Evolutionary conservation across 2,329 filamentous ascomycete species (phyloP).

Genomic region (Xylariales sp.): DNA sequence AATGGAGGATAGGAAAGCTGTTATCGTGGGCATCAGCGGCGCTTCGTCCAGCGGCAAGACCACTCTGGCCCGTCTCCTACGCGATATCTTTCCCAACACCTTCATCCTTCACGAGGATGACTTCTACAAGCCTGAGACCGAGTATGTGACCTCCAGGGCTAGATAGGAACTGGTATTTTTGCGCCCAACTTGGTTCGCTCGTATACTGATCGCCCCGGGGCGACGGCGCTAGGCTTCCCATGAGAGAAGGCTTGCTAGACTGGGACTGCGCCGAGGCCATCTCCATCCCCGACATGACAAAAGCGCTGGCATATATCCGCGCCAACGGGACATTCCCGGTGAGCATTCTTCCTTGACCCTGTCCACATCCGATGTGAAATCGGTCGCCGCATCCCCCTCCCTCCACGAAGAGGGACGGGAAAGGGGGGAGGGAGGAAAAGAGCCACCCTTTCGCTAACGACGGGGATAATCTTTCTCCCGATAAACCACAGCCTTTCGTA

Average conservation of each 20-base stretch:
- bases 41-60: conserved; percentile 94
- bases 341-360: no score
- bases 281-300: conserved; percentile 63
- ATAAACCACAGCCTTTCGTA: conserved; percentile 42
- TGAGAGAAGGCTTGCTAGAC: conserved; percentile 63
- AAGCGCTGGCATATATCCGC: conserved; percentile 67
- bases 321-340: conserved; percentile 62
- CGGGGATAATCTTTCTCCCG: no score
- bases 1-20: conserved; percentile 34
- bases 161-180: no score
- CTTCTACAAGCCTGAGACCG: conserved; percentile 79
- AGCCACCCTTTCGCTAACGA: no score
- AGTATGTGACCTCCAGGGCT: conserved; percentile 35
- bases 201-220: neutral
- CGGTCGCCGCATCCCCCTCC: no score
- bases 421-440: no score
- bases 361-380: no score
- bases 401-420: no score
- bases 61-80: conserved; percentile 79
- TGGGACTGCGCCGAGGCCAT: conserved; percentile 89
- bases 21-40: conserved; percentile 80
- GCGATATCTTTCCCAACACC: conserved; percentile 71
- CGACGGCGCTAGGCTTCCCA: conserved; percentile 41
- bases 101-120: conserved; percentile 95
- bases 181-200: no score